phyloP scores from a whole-genome alignment of 495 filamentous ascomycete species.

The Chaetomium cochliodes region DNA sequence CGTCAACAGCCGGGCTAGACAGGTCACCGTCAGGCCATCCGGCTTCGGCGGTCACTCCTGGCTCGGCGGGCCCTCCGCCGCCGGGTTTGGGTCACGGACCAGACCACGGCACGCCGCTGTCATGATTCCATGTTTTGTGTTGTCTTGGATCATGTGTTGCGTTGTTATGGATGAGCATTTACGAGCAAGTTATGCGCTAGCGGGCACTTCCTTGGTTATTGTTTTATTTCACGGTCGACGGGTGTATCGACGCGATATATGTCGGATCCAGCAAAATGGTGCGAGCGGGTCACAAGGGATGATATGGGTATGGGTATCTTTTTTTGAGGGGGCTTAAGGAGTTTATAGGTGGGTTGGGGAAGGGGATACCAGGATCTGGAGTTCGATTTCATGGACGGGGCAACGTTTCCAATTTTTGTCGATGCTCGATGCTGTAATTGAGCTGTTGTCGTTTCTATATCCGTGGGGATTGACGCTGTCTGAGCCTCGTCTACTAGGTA shows the following conservation, averaged over 20 bases:
- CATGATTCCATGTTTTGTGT: background rate
- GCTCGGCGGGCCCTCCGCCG: background rate
- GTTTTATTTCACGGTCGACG: background rate
- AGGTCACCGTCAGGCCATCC: background rate
- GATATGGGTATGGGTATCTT: background rate
- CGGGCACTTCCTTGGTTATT: background rate
- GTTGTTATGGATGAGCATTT: background rate
- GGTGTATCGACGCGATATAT: background rate
- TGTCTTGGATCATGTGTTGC: background rate
- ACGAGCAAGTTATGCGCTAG: background rate
- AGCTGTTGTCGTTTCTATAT: too few species aligned
- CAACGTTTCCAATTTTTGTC: background rate
- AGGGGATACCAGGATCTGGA: background rate
- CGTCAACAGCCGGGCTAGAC: background rate
- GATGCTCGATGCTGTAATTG: too few species aligned
- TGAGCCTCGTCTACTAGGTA: too few species aligned
- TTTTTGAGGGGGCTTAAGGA: background rate
- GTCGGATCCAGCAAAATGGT: background rate
- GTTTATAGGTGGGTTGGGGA: conserved; percentile 7
- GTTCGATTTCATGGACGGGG: background rate
- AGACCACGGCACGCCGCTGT: background rate
- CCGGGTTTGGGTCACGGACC: background rate
- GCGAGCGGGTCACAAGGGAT: too few species aligned
- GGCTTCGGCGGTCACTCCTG: background rate
- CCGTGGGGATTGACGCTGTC: too few species aligned